Conservation (phyloP, 352 stramenopile species). For the Globisporangium canariense region DNA sequence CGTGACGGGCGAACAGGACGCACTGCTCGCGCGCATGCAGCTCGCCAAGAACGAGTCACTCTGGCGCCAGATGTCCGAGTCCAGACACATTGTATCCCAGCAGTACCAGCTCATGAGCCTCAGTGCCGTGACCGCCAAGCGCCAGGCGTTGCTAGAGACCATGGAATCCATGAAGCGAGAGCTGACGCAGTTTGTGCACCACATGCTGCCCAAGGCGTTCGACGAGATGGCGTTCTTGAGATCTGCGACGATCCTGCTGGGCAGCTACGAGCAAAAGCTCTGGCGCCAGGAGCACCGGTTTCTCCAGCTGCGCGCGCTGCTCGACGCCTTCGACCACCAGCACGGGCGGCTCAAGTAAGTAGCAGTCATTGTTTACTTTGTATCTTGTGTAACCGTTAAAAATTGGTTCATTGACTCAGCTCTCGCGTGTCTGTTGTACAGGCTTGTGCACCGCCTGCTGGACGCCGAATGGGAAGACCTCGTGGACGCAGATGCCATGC, state of each 20-base stretch:
- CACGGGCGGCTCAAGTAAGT: conserved; percentile 34
- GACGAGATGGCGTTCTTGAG: conserved; percentile 38
- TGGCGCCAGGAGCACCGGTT: conserved; percentile 45
- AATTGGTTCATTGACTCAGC: neutral
- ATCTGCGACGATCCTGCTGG: conserved; percentile 33
- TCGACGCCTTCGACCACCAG: conserved; percentile 37
- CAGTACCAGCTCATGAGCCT: conserved; percentile 41
- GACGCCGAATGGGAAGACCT: conserved; percentile 43
- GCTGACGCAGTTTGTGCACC: conserved; percentile 20
- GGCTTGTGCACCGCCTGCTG: conserved; percentile 26
- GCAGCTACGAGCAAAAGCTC: conserved; percentile 47
- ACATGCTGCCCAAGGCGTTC: conserved; percentile 19
- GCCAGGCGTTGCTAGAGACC: conserved; percentile 5
- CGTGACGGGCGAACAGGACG: conserved; percentile 28
- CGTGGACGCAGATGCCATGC: conserved; percentile 59
- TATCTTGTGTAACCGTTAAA: neutral
- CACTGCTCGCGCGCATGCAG: conserved; percentile 29
- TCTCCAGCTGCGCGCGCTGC: conserved; percentile 23
- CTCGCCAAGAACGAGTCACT: conserved; percentile 24
- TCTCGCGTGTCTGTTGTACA: neutral
- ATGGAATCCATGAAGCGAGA: conserved; percentile 26
- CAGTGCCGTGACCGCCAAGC: conserved; percentile 13
- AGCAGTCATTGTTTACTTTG: neutral
- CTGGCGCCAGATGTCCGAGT: conserved; percentile 16
- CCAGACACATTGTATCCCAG: conserved; percentile 23